Evolutionary conservation across 2,329 filamentous ascomycete genomes (phyloP).

Genomic region (Monilinia fructicola): DNA sequence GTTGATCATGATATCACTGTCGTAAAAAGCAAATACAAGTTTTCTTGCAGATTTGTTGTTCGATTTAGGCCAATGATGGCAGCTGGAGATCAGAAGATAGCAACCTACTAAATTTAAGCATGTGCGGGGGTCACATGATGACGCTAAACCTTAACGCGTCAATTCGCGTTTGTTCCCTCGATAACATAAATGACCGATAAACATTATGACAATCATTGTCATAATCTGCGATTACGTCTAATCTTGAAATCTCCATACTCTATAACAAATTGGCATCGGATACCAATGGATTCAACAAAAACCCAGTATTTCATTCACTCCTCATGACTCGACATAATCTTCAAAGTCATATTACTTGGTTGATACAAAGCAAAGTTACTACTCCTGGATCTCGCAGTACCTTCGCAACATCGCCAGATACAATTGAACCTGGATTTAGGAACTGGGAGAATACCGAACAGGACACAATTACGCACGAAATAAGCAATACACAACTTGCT

Average conservation of each 20-base stretch:
- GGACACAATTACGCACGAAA: constrained; percentile 23
- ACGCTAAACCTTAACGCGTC: constrained; percentile 8
- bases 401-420: constrained; percentile 18
- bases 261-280: constrained; percentile 7
- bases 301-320: constrained; percentile 29
- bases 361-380: constrained; percentile 37
- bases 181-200: neutral
- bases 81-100: too few species aligned
- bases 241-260: neutral
- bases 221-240: neutral
- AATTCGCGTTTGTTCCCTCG: constrained; percentile 9
- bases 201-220: neutral
- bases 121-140: constrained; percentile 17
- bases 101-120: neutral
- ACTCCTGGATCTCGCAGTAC: constrained; percentile 27
- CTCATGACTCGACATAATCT: constrained; percentile 43
- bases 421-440: constrained; percentile 20
- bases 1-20: neutral
- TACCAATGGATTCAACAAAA: constrained; percentile 33
- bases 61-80: neutral
- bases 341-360: constrained; percentile 40
- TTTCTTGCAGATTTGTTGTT: too few species aligned
- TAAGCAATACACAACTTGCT: constrained; percentile 20
- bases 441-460: constrained; percentile 23
- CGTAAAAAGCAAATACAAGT: neutral